Conservation (phyloP, 1,284 basidiomycete species). For the Tremellales sp. region DNA sequence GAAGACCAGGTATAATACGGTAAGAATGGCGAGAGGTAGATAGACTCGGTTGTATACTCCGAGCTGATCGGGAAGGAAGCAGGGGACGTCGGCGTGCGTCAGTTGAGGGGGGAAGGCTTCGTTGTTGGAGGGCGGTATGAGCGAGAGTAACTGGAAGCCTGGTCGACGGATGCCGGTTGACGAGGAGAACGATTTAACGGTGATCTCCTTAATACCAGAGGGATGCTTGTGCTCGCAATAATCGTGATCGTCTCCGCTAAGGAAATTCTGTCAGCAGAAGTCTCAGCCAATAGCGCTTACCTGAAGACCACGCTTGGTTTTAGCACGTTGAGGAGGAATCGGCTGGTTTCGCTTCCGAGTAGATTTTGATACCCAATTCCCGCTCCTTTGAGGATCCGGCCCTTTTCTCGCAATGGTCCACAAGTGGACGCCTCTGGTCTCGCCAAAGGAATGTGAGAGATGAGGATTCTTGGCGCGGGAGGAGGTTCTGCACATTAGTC, state of each 20-base stretch:
- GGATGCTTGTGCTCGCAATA: slow-evolving; percentile 72
- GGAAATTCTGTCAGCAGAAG: slow-evolving; percentile 5
- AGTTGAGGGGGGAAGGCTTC: slow-evolving; percentile 30
- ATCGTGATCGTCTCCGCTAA: slow-evolving; percentile 81
- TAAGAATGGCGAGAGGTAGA: slow-evolving; percentile 54
- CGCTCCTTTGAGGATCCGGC: slow-evolving; percentile 65
- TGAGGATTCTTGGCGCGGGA: slow-evolving; percentile 60
- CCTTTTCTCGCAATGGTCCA: slow-evolving; percentile 68
- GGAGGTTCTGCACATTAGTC: slow-evolving; percentile 27
- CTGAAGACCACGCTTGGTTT: slow-evolving; percentile 67
- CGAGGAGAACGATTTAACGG: slow-evolving; percentile 78
- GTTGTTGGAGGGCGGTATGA: slow-evolving; percentile 53
- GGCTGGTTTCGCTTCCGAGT: slow-evolving; percentile 65
- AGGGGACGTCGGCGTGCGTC: slow-evolving; percentile 56
- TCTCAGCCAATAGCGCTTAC: slow-evolving; percentile 48
- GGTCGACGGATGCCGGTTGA: slow-evolving; percentile 69
- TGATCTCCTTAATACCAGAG: slow-evolving; percentile 60
- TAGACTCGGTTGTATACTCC: slow-evolving; percentile 61
- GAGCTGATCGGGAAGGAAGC: slow-evolving; percentile 65
- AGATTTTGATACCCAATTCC: slow-evolving; percentile 79
- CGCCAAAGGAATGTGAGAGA: slow-evolving; percentile 77
- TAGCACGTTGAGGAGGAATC: slow-evolving; percentile 64
- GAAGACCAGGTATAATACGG: slow-evolving; percentile 43
- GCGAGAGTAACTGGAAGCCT: slow-evolving; percentile 78
- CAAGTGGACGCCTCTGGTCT: slow-evolving; percentile 66